Evolutionary conservation across 495 filamentous ascomycete species (phyloP).

Genomic region (Xylaria grammica): DNA sequence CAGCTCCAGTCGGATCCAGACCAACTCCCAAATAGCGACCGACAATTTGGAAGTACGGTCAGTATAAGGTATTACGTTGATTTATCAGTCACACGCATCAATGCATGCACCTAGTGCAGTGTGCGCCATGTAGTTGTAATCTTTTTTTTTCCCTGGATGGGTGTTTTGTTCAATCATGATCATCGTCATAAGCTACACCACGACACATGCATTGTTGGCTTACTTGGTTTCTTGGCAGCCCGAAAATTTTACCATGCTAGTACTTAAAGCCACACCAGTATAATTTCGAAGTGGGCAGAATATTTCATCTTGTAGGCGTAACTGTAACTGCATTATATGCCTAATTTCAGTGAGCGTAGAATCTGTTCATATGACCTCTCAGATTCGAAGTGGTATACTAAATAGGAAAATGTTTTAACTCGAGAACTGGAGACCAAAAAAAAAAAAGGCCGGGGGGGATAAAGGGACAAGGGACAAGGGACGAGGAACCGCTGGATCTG

Average conservation of each 20-base stretch:
- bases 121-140: neutral
- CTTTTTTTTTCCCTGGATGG: neutral
- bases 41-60: neutral
- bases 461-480: too few species aligned
- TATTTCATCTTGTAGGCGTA: too few species aligned
- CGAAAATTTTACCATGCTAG: constrained; percentile 12
- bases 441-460: too few species aligned
- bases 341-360: too few species aligned
- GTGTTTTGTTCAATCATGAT: neutral
- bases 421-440: too few species aligned
- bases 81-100: neutral
- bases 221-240: constrained; percentile 8
- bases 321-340: too few species aligned
- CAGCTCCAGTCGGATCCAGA: neutral
- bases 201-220: constrained; percentile 14
- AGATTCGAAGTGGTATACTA: too few species aligned
- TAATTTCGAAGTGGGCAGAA: too few species aligned
- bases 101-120: neutral
- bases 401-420: too few species aligned
- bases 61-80: constrained; percentile 2
- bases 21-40: neutral
- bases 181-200: neutral
- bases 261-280: too few species aligned
- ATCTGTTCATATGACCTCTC: too few species aligned
- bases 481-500: neutral